Evolutionary conservation across 2,329 filamentous ascomycete species (phyloP).

Genomic region (Cladosporium sp.): DNA sequence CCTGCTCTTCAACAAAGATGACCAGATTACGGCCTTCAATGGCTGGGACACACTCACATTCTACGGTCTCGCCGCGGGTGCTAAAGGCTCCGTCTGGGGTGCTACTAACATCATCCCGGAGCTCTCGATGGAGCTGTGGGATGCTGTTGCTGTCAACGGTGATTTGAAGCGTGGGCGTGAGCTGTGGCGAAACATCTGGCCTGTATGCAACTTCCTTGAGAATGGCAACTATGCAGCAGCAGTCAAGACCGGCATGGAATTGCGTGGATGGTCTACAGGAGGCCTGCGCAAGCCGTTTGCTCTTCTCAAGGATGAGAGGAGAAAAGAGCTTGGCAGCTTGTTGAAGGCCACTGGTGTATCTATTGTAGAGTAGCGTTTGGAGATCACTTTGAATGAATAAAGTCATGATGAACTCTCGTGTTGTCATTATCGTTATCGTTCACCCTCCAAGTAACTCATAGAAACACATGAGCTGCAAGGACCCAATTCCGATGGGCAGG

Average conservation of each 20-base stretch:
- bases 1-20: slow-evolving; percentile 45
- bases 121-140: slow-evolving; percentile 50
- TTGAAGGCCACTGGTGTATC: slow-evolving; percentile 41
- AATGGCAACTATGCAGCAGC: slow-evolving; percentile 49
- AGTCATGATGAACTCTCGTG: not conserved
- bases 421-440: not conserved
- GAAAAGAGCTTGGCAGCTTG: slow-evolving; percentile 39
- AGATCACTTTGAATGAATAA: not conserved
- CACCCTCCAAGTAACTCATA: not conserved
- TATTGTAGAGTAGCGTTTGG: not conserved
- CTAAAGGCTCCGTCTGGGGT: slow-evolving; percentile 54
- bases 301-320: slow-evolving; percentile 38
- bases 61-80: slow-evolving; percentile 53
- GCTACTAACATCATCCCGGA: slow-evolving; percentile 54
- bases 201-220: slow-evolving; percentile 54
- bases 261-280: slow-evolving; percentile 49
- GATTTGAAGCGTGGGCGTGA: slow-evolving; percentile 48
- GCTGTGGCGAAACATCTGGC: slow-evolving; percentile 52
- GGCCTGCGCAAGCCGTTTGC: slow-evolving; percentile 53
- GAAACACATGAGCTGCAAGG: not conserved
- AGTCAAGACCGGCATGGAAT: slow-evolving; percentile 53
- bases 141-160: slow-evolving; percentile 46
- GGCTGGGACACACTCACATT: slow-evolving; percentile 58
- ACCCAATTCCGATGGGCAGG: not conserved
- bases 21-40: slow-evolving; percentile 52